A percentile compares a stretch with the other conserved stretches of the same genome.
Conservation (phyloP, 805 yeast genomes). For the Wickerhamiella alocasiicola region DNA sequence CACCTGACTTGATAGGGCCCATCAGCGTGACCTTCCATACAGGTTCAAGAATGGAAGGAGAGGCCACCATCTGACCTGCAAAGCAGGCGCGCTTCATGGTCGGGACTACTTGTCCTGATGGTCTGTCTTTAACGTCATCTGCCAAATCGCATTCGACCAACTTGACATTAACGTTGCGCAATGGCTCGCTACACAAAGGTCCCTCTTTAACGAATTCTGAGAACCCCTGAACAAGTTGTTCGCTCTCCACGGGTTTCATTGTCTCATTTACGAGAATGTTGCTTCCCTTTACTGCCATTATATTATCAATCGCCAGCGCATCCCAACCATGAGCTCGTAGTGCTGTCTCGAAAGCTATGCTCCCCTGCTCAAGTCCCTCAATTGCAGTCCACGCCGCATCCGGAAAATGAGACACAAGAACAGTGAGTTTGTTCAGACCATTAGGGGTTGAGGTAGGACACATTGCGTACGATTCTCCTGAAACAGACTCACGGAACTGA, state of each 20-base stretch:
- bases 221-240: conserved; percentile 62
- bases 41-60: conserved; percentile 77
- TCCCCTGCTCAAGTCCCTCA: not conserved
- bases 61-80: conserved; percentile 62
- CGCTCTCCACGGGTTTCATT: conserved; percentile 46
- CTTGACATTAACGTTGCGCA: conserved; percentile 33
- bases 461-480: conserved; percentile 52
- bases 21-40: conserved; percentile 47
- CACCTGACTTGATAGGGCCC: conserved; percentile 38
- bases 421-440: not conserved
- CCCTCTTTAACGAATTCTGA: conserved; percentile 76
- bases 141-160: conserved; percentile 38
- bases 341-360: not conserved
- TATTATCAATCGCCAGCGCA: conserved; percentile 72
- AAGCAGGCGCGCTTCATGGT: conserved; percentile 76
- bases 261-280: conserved; percentile 60
- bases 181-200: conserved; percentile 80
- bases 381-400: not conserved
- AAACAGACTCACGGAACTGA: conserved; percentile 64
- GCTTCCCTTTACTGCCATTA: conserved; percentile 71
- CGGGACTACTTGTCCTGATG: conserved; percentile 65
- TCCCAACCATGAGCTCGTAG: not conserved
- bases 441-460: conserved; percentile 41
- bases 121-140: conserved; percentile 36
- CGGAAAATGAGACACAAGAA: conserved; percentile 8